Conservation (phyloP, 805 yeast genomes). For the Dipodascus geniculatus region DNA sequence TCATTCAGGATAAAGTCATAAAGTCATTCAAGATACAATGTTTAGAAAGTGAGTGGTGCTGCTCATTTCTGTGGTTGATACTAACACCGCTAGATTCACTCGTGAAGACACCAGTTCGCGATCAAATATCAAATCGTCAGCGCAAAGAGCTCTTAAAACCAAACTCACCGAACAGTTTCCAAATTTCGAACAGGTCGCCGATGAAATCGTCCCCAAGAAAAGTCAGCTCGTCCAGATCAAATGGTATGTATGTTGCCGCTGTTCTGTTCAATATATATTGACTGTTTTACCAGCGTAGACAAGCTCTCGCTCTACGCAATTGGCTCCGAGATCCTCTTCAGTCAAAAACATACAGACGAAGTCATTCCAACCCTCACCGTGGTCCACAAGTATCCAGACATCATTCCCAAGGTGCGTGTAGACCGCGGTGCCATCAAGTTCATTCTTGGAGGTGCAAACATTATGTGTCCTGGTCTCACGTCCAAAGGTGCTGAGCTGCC, state of each 20-base stretch:
- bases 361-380: slow-evolving; percentile 7
- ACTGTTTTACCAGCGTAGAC: slow-evolving; percentile 57
- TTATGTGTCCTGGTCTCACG: slow-evolving; percentile 93
- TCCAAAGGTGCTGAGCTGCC: slow-evolving; percentile 75
- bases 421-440: slow-evolving; percentile 96
- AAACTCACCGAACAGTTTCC: slow-evolving; percentile 68
- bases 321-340: slow-evolving; percentile 19
- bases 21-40: slow-evolving; percentile 9
- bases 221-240: slow-evolving; percentile 68
- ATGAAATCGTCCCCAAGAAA: slow-evolving; percentile 79
- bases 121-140: slow-evolving; percentile 85
- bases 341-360: slow-evolving; percentile 35
- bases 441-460: slow-evolving; percentile 89
- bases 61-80: too few relatives aligned
- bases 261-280: too few relatives aligned
- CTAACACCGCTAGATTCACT: slow-evolving; percentile 38
- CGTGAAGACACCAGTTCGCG: slow-evolving; percentile 83
- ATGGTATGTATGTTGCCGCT: slow-evolving; percentile 19
- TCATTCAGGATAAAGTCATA: too few relatives aligned
- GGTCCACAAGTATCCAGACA: slow-evolving; percentile 42
- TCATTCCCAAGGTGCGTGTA: slow-evolving; percentile 79
- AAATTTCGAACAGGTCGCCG: slow-evolving; percentile 61
- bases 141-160: slow-evolving; percentile 77
- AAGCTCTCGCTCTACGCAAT: slow-evolving; percentile 3
- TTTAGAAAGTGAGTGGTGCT: slow-evolving; percentile 12